Evolutionary conservation across 768 basidiomycete genomes (phyloP).

Genomic region (Russula olivacea): DNA sequence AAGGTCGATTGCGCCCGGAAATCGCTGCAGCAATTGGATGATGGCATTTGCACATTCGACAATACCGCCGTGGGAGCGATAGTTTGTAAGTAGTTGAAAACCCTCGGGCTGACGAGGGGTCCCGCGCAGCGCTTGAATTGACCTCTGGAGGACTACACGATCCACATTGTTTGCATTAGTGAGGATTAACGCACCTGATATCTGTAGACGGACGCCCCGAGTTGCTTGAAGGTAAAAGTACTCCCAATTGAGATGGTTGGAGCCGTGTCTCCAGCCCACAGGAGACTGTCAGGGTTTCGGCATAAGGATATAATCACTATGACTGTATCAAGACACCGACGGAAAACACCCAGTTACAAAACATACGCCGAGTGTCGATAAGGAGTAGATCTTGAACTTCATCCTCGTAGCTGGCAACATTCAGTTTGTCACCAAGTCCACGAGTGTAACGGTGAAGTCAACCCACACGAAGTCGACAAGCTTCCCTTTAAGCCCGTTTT

Average conservation of each 20-base stretch:
- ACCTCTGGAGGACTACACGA: background rate
- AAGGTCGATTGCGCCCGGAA: slow-evolving; percentile 55
- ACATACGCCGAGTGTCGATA: slow-evolving; percentile 54
- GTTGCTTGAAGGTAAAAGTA: slow-evolving; percentile 63
- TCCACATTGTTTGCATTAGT: background rate
- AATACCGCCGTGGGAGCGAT: slow-evolving; percentile 68
- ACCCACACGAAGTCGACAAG: slow-evolving; percentile 53
- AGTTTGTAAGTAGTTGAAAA: slow-evolving; percentile 60
- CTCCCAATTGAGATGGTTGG: slow-evolving; percentile 73
- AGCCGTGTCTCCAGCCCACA: slow-evolving; percentile 78
- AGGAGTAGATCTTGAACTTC: slow-evolving; percentile 70
- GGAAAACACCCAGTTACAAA: background rate
- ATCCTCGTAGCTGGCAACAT: slow-evolving; percentile 52
- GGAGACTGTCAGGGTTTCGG: slow-evolving; percentile 56
- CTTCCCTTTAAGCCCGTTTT: slow-evolving; percentile 33
- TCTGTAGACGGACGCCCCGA: slow-evolving; percentile 61
- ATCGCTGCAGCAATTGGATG: slow-evolving; percentile 50
- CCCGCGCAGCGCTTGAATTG: slow-evolving; percentile 8
- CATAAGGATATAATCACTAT: slow-evolving; percentile 59
- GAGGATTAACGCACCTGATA: slow-evolving; percentile 39
- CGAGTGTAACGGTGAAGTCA: too few species aligned
- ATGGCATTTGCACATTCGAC: slow-evolving; percentile 62
- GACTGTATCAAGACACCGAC: background rate
- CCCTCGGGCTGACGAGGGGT: slow-evolving; percentile 31
- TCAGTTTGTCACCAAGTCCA: background rate